A percentile compares a stretch with the other conserved stretches of the same genome.
Conservation (phyloP, 2,329 filamentous ascomycete species). For the Teratosphaeria gauchensis region DNA sequence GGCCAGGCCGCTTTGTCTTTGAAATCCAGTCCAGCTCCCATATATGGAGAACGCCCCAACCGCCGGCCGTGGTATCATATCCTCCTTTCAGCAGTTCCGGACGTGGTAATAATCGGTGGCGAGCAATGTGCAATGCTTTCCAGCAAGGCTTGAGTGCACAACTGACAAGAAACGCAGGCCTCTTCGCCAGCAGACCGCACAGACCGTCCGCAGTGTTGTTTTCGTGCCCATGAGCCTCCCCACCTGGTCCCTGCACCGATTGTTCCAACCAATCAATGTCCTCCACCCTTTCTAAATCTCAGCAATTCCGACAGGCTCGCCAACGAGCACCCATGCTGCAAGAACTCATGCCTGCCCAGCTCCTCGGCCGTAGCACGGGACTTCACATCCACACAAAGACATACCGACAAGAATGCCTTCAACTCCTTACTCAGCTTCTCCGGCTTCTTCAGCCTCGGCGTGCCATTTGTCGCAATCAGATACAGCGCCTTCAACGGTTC, state of each 20-base stretch:
- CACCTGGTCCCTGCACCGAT: not conserved
- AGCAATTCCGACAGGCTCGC: constrained; percentile 77
- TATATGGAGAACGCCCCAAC: not conserved
- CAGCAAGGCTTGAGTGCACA: no score
- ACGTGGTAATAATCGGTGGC: no score
- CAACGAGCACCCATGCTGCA: constrained; percentile 81
- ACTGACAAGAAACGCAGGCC: no score
- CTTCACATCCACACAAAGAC: constrained; percentile 92
- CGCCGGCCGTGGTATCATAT: not conserved
- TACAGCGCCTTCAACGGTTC: constrained; percentile 95
- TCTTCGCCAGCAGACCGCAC: no score
- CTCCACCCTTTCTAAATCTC: constrained; percentile 47
- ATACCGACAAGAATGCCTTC: constrained; percentile 93
- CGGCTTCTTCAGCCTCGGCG: constrained; percentile 91
- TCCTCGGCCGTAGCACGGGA: constrained; percentile 86
- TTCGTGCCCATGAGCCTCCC: no score
- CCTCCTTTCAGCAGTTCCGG: not conserved
- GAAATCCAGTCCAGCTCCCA: not conserved
- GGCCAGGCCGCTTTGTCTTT: not conserved
- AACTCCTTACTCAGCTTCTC: constrained; percentile 97
- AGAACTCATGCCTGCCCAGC: constrained; percentile 82
- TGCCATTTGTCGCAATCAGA: constrained; percentile 95
- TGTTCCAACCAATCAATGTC: not conserved
- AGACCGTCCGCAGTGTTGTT: no score
- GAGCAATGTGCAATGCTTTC: no score